Base-by-base conservation (phyloP, 306 rosid species). In the Sicyos baderoa region DNA sequence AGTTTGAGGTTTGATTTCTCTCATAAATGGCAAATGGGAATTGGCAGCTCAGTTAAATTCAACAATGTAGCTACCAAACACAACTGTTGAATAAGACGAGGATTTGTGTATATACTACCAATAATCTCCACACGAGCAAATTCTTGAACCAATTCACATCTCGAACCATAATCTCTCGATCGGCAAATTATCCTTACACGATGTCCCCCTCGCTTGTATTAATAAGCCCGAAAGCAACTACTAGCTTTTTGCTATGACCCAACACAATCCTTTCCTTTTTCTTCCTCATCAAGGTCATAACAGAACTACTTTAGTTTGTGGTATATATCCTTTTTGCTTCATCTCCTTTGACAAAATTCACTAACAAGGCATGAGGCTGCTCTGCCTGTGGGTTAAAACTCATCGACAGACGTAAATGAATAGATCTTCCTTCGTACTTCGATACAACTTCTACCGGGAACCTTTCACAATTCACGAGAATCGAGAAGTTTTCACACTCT, bases 191-290 rank as follows among this genome's bases (percentile, higher is more conserved):
- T 86, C 74, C 97, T 76, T 65, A n/a, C n/a, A 92, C 86, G 61
- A 84, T 83, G 64, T 89, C 89, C 19, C 97, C 86, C 42, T 77
- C 77, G 23, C 82, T 79, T 23, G 88, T 78, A 53, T 89, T 92
- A 70, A 89, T 87, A 65, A 92, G 95, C 60, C 95, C 97, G 13
- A 92, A 92, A n/a, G 96, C 97, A 57, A 92, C 87, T 0, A 91
- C 95, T 17, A 92, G 85, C 61, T 92, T 92, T 72, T 90, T 93
- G n/a, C 95, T 86, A 72, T 92, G 97, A 74, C 97, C 95, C 79
- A 92, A 72, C 68, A 92, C 29, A 49, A 89, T 76, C 54, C 77
- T 83, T 81, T 92, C 97, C 77, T n/a, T 92, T 92, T 83, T 89
- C 95, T 79, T 87, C 87, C 82, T 83, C 86, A 4, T 84, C 95